Base-by-base conservation (phyloP, 2,329 filamentous ascomycete species). In the Sporothrix brunneoviolacea region DNA sequence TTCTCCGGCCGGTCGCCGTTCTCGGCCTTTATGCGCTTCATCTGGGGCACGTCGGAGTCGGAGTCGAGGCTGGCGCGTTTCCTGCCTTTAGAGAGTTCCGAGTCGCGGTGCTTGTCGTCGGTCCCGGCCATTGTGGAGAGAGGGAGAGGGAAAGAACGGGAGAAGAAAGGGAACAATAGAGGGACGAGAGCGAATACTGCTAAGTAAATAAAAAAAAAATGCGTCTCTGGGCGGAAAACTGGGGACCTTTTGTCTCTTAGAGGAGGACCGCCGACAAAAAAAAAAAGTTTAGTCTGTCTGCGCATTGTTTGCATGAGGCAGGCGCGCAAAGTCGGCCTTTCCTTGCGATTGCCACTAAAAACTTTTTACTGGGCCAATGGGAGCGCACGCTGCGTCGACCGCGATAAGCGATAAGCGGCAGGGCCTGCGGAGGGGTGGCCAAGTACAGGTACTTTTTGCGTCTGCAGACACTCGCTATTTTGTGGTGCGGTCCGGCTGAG, bases 1-100 rank as follows among this genome's bases (percentile, higher is more conserved):
- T 32, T 42, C 38, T 49, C 48, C n/a, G 41, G 32, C 33, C 33
- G 45, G 36, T 56, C 53, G 48, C 45, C 53, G 41, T 44, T 41
- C 19, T 56, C 53, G 10, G 48, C 50, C 55, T 62, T 67, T 36
- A 59, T 52, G 21, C 65, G 60, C 59, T 66, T 66, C 43, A 60
- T 60, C 28, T 62, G 61, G 21, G 62, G 60, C 16, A 51, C 49
- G 21, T 69, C 69, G 45, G 40, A 12, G 15, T 49, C 35, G 21
- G 45, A 27, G 47, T 47, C 43, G 33, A 24, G 33, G 41, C 21
- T 9, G 18, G 30, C 22, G 18, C 37, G 51, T 33, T 53, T 53
- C 22, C 45, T 42, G 44, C 36, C 44, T 19, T 37, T 19, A n/a
- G 7, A 28, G 37, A 16, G 21, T 12, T 15, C 9, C n/a, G 35